Conservation (phyloP, 176 grass and related monocot genomes). For the Cenchrus fungigraminus region DNA sequence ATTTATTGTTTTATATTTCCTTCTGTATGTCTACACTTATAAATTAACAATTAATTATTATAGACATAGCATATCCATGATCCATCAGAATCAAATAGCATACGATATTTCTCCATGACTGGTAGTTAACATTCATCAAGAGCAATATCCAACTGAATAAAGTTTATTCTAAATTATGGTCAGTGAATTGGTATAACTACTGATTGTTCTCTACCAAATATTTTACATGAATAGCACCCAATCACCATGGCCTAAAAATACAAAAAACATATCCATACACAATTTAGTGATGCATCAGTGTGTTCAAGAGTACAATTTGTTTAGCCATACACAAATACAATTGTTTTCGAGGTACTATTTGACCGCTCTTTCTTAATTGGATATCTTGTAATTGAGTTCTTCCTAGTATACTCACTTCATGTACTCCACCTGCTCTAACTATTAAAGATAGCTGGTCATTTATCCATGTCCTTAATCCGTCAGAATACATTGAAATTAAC, state of each 20-base stretch:
- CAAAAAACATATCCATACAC: neutral
- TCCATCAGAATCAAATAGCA: neutral
- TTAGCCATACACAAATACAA: neutral
- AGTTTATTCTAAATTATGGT: conserved; percentile 5
- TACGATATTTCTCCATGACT: neutral
- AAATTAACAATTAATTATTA: conserved; percentile 12
- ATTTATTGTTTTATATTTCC: conserved; percentile 10
- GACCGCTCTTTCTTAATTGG: neutral
- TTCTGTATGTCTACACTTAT: neutral
- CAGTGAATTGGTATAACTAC: neutral
- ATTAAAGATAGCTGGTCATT: conserved; percentile 8
- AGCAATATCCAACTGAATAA: neutral
- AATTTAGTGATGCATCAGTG: conserved; percentile 17
- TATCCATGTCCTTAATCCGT: neutral
- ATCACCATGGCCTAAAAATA: conserved; percentile 10
- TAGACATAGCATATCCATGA: conserved; percentile 11
- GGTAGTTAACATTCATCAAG: conserved; percentile 17
- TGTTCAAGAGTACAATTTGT: neutral
- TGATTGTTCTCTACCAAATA: conserved; percentile 23
- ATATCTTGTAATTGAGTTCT: conserved; percentile 3
- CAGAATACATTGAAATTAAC: neutral
- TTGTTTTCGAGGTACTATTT: neutral
- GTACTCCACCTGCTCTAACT: conserved; percentile 1
- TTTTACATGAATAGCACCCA: conserved; percentile 15
- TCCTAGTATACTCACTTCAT: neutral